These are phyloP conservation scores for Linnemannia exigua DNA, from an alignment of 192 early-diverging fungal genomes.

Conservation along the genomic window DNA sequence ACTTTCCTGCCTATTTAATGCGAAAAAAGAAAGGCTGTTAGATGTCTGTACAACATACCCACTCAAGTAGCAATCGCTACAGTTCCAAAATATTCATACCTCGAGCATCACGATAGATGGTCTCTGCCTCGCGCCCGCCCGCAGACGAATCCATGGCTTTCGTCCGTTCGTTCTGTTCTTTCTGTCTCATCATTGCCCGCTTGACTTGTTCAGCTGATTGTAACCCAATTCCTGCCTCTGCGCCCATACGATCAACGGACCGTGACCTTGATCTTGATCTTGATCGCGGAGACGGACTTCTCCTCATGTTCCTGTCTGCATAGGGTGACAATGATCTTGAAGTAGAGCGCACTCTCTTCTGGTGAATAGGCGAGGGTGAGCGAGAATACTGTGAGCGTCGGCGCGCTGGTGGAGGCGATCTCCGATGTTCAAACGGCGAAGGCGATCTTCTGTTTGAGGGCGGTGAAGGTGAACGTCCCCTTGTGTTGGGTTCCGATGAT, in stretches of 20 bases:
- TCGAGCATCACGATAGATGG: conserved; percentile 58
- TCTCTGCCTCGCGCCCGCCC: conserved; percentile 54
- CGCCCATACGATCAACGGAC: conserved; percentile 26
- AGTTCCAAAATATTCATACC: conserved; percentile 31
- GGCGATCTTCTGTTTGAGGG: conserved; percentile 15
- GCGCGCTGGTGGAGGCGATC: conserved; percentile 12
- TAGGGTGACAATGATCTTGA: conserved; percentile 41
- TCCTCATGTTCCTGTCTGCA: background rate
- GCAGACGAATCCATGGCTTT: conserved; percentile 17
- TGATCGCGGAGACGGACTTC: conserved; percentile 12
- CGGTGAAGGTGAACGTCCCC: conserved; percentile 19
- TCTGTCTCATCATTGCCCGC: conserved; percentile 24
- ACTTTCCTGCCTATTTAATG: conserved; percentile 52
- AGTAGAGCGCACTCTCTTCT: conserved; percentile 24
- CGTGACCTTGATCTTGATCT: conserved; percentile 28
- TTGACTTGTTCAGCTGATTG: conserved; percentile 35
- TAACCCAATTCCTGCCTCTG: conserved; percentile 44
- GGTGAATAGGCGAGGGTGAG: conserved; percentile 29
- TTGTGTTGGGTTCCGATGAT: background rate
- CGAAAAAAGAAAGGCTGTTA: background rate
- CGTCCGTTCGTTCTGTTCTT: conserved; percentile 18
- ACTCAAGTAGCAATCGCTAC: too few relatives aligned
- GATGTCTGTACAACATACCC: background rate
- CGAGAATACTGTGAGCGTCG: background rate
- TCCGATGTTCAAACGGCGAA: conserved; percentile 14